Conservation (phyloP, 2,329 filamentous ascomycete genomes). For the Penicillium janthinellum region DNA sequence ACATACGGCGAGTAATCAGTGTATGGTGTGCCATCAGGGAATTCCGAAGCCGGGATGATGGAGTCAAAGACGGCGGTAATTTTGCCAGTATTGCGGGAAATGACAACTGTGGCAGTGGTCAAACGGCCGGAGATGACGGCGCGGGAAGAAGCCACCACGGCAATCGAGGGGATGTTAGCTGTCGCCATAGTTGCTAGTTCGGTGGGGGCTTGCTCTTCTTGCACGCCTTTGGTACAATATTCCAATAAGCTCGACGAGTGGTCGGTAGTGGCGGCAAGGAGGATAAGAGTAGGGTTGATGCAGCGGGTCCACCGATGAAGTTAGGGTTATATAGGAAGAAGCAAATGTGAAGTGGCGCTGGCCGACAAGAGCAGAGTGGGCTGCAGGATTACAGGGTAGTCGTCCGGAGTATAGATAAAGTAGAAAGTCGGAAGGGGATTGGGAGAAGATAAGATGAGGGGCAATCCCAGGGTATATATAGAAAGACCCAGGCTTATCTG, state of each 20-base stretch:
- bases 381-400: neutral
- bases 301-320: neutral
- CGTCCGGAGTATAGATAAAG: neutral
- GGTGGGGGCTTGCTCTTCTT: conserved; percentile 10
- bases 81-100: conserved; percentile 79
- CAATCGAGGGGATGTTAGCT: conserved; percentile 53
- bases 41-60: conserved; percentile 73
- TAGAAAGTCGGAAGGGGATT: neutral
- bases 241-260: conserved; percentile 1
- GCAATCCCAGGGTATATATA: neutral
- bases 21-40: conserved; percentile 73
- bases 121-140: conserved; percentile 76
- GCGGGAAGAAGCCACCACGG: conserved; percentile 80
- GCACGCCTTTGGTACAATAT: conserved; percentile 3
- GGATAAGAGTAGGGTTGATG: neutral
- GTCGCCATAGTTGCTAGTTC: conserved; percentile 23
- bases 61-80: conserved; percentile 74
- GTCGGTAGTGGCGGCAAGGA: conserved; percentile 8
- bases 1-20: conserved; percentile 82
- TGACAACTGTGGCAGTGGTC: conserved; percentile 78
- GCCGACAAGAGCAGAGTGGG: neutral
- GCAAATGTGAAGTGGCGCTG: neutral
- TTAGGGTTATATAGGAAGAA: conserved; percentile 3
- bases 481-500: neutral
- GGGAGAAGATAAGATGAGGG: conserved; percentile 2